Evolutionary conservation across 176 grass and related monocot genomes (phyloP), one percentile per base, ranked within the genome.

Genomic region (Luzula sylvatica): DNA sequence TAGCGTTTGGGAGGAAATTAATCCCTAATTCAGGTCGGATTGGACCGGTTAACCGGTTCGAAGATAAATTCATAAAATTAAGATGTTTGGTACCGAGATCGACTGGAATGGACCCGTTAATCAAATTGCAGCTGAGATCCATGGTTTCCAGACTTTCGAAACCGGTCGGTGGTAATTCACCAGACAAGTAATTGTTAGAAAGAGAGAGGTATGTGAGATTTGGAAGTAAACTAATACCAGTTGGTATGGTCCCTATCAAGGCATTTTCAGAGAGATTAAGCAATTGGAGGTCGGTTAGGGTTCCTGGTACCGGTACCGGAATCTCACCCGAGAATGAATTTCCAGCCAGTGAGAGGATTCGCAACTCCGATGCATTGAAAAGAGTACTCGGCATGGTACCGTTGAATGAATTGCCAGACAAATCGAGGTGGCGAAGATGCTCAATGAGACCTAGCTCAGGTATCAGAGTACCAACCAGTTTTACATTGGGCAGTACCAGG

Each of bases 381-480:
- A 90, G 50, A 0, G 90, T 23, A 0, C 13, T 0, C 1, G 86
- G 93, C 5, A 98, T 13, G 3, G 15, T 53, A 3, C 93, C 78
- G 40, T 50, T 87, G 23, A 98, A 14, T 13, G 12, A 7, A 76
- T 92, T 98, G 26, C 78, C 75, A 17, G 93, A 83, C 56, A 99
- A 71, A 61, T 99, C 93, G 40, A 99, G 59, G 69, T 99, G 86
- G 56, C 78, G 86, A 15, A 92, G 82, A 72, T 92, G 86, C 56
- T 92, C 75, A 58, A 99, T 38, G 42, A 56, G 78, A 46, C 65
- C 75, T 3, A 99, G 71, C 9, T 86, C 86, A 0, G 75, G 52
- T 0, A 70, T 67, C 13, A 99, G 14, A 8, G 65, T 24, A 1
- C 78, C 93, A 0, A 50, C 25, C 2, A 92, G 75, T 72, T 75